Evolutionary conservation across 805 yeast genomes (phyloP).

Genomic region (Komagataella phaffii): DNA sequence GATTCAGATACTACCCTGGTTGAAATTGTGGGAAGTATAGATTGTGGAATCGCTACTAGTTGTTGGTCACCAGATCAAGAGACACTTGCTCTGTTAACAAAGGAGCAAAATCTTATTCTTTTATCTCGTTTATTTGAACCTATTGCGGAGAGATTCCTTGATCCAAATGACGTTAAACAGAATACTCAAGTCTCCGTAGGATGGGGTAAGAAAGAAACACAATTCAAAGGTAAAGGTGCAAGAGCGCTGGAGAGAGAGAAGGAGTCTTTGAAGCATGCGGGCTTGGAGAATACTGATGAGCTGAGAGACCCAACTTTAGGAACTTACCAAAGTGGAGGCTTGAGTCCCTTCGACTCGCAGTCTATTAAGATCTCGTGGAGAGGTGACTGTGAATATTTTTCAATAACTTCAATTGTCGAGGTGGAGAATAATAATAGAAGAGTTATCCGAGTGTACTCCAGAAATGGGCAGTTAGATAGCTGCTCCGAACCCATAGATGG

Average conservation of each 20-base stretch:
- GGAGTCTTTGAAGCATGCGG: conserved; percentile 45
- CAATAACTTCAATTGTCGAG: conserved; percentile 50
- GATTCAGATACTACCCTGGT: conserved; percentile 43
- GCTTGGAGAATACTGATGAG: conserved; percentile 42
- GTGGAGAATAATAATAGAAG: conserved; percentile 39
- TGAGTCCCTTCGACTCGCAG: conserved; percentile 40
- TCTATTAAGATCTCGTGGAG: conserved; percentile 68
- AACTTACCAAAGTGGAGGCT: conserved; percentile 53
- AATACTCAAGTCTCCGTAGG: conserved; percentile 91
- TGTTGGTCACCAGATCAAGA: conserved; percentile 91
- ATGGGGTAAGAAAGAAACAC: conserved; percentile 97
- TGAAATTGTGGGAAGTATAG: conserved; percentile 77
- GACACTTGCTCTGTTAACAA: conserved; percentile 56
- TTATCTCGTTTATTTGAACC: conserved; percentile 74
- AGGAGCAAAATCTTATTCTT: conserved; percentile 43
- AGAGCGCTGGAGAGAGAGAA: conserved; percentile 60
- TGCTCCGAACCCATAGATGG: conserved; percentile 87
- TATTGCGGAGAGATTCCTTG: conserved; percentile 47
- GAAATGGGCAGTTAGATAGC: conserved; percentile 69
- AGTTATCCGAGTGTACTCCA: conserved; percentile 67
- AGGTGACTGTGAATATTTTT: conserved; percentile 83
- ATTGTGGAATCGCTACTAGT: conserved; percentile 59
- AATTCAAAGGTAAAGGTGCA: conserved; percentile 89
- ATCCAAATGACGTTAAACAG: conserved; percentile 45
- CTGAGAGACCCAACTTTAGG: conserved; percentile 84